Percentiles rank a stretch among this genome's conserved stretches.
phyloP scores from a whole-genome alignment of 2,329 filamentous ascomycete genomes.

The Amphichorda felina region DNA sequence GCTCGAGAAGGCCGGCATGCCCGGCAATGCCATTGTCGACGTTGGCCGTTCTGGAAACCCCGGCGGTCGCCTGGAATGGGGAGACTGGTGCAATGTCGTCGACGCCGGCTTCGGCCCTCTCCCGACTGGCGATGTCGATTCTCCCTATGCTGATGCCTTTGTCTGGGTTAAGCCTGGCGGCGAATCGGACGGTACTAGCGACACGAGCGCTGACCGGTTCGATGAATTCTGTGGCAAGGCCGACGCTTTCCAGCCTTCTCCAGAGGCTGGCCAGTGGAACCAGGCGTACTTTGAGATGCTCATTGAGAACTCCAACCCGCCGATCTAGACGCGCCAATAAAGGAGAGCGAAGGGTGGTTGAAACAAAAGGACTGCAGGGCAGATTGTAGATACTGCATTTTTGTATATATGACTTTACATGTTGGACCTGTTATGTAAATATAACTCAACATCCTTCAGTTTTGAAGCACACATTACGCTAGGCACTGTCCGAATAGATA shows the following conservation, averaged over 20 bases:
- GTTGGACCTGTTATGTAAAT: too few species aligned
- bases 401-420: too few species aligned
- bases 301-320: conserved; percentile 9
- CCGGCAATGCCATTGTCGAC: conserved; percentile 29
- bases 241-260: conserved; percentile 34
- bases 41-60: conserved; percentile 27
- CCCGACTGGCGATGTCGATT: conserved; percentile 43
- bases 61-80: conserved; percentile 30
- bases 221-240: conserved; percentile 24
- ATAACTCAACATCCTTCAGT: too few species aligned
- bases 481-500: too few species aligned
- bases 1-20: conserved; percentile 24
- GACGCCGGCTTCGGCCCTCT: conserved; percentile 48
- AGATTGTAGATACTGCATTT: neutral
- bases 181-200: conserved; percentile 31
- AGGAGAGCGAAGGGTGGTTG: neutral
- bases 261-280: conserved; percentile 37
- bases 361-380: neutral
- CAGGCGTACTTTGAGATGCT: conserved; percentile 13
- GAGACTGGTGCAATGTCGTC: conserved; percentile 49
- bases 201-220: conserved; percentile 19
- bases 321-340: too few species aligned
- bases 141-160: conserved; percentile 46
- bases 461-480: too few species aligned
- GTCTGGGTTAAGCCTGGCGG: conserved; percentile 57